A percentile compares a stretch with the other conserved stretches of the same genome.
Conservation (phyloP, 441 rosid genomes). For the Daphne laureola region DNA sequence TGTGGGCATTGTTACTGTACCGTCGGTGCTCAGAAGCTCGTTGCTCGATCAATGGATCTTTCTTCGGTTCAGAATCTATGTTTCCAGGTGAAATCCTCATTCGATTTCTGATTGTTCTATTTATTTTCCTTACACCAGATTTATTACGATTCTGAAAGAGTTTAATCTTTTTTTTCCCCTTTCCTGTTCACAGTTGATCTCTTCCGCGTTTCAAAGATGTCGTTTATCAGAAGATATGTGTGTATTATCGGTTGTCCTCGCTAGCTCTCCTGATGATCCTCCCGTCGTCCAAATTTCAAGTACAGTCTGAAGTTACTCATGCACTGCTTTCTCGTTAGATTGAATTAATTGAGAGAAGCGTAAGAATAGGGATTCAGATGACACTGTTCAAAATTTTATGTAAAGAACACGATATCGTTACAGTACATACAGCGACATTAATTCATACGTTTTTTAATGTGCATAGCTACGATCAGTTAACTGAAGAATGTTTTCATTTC, state of each 20-base stretch:
- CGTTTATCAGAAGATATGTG: slow-evolving; percentile 53
- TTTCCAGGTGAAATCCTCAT: slow-evolving; percentile 17
- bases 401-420: too few relatives aligned
- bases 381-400: too few relatives aligned
- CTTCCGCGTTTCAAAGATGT: slow-evolving; percentile 68
- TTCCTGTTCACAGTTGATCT: slow-evolving; percentile 44
- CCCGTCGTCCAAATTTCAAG: slow-evolving; percentile 45
- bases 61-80: slow-evolving; percentile 40
- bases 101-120: neutral
- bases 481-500: neutral
- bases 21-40: neutral
- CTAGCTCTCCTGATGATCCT: slow-evolving; percentile 21
- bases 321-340: too few relatives aligned
- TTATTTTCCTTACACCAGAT: neutral
- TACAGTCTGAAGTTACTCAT: slow-evolving; percentile 11
- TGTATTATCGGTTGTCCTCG: slow-evolving; percentile 55
- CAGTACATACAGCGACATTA: too few relatives aligned
- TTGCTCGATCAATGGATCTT: slow-evolving; percentile 25
- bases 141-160: neutral
- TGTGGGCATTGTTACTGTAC: neutral
- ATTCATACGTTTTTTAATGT: neutral
- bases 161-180: neutral
- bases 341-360: too few relatives aligned
- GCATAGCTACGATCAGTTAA: neutral
- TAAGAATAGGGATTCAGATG: too few relatives aligned